Evolutionary conservation across 1,284 basidiomycete genomes (phyloP).

Genomic region (Mycena citricolor): DNA sequence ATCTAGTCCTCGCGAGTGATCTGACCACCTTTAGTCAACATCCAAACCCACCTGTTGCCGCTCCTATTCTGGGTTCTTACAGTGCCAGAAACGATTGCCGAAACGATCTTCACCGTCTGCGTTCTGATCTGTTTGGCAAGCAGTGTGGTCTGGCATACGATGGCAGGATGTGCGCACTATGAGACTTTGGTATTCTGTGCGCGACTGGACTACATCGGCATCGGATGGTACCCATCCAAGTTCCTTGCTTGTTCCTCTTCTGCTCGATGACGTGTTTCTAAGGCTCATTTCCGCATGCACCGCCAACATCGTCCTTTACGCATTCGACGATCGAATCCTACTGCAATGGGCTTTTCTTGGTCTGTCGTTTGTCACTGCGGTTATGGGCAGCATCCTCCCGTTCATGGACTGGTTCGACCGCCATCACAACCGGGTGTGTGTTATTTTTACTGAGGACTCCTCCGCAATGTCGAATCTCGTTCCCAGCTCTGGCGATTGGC

Average conservation of each 20-base stretch:
- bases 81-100: slow-evolving; percentile 48
- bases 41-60: slow-evolving; percentile 88
- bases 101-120: slow-evolving; percentile 64
- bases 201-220: slow-evolving; percentile 79
- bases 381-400: slow-evolving; percentile 77
- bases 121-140: slow-evolving; percentile 72
- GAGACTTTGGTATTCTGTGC: slow-evolving; percentile 75
- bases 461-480: slow-evolving; percentile 2
- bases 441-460: background rate
- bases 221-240: slow-evolving; percentile 58
- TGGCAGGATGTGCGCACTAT: slow-evolving; percentile 77
- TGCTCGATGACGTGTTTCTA: slow-evolving; percentile 15
- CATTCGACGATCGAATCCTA: no score
- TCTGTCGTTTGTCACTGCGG: slow-evolving; percentile 63
- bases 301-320: slow-evolving; percentile 67
- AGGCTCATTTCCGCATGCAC: slow-evolving; percentile 77
- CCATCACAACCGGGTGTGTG: slow-evolving; percentile 66
- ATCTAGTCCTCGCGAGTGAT: slow-evolving; percentile 1
- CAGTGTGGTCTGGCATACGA: slow-evolving; percentile 80
- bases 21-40: slow-evolving; percentile 68
- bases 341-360: slow-evolving; percentile 62
- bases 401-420: slow-evolving; percentile 90
- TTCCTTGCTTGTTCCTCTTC: no score
- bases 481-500: slow-evolving; percentile 66
- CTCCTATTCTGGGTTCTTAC: slow-evolving; percentile 64